Evolutionary conservation across 179 eudicot species (phyloP).

Genomic region (Corrigiola litoralis): DNA sequence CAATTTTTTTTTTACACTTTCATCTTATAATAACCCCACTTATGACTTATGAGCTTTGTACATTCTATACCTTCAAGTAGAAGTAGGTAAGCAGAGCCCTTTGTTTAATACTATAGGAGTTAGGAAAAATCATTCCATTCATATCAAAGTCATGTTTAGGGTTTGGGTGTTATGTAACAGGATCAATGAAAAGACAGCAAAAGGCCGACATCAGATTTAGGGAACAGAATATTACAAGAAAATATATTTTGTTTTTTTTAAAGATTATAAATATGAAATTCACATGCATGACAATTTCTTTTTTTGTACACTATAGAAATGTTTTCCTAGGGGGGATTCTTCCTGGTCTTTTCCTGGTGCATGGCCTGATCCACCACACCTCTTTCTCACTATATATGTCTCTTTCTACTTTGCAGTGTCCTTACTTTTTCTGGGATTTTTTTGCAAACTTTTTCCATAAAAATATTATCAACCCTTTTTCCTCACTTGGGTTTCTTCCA

Average conservation of each 20-base stretch:
- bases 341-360: conserved; percentile 35
- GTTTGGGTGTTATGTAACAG: conserved; percentile 62
- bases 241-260: neutral
- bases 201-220: conserved; percentile 19
- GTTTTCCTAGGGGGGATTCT: conserved; percentile 22
- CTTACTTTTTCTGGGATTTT: conserved; percentile 22
- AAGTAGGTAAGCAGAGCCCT: neutral
- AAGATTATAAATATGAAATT: neutral
- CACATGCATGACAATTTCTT: no score
- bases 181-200: conserved; percentile 39
- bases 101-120: neutral
- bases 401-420: conserved; percentile 20
- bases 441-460: neutral
- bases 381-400: conserved; percentile 13
- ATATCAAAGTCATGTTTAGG: conserved; percentile 38
- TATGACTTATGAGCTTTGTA: neutral
- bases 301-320: neutral
- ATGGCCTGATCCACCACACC: conserved; percentile 23
- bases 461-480: conserved; percentile 6
- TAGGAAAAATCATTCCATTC: conserved; percentile 18
- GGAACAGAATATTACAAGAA: conserved; percentile 20
- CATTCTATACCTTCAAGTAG: conserved; percentile 2
- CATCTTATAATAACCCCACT: no score
- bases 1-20: neutral
- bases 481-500: conserved; percentile 18